These are phyloP conservation scores for Cadophora gregata DNA, from an alignment of 2,329 filamentous ascomycete species.

Conservation along the genomic window DNA sequence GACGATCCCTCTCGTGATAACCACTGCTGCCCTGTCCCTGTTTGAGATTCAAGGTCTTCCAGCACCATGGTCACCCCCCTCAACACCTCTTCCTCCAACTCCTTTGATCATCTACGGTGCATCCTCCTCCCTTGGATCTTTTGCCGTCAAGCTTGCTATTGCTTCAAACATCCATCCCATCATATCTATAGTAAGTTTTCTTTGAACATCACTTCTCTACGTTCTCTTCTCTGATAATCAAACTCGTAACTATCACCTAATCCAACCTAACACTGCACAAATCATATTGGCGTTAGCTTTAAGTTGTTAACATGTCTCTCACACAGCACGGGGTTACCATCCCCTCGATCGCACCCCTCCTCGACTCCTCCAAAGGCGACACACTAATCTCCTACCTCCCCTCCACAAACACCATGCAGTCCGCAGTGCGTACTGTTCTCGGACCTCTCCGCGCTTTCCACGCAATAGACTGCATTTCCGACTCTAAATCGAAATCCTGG, in stretches of 20 bases:
- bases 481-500: constrained; percentile 29
- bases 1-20: constrained; percentile 49
- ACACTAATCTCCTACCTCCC: constrained; percentile 60
- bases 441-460: neutral
- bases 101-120: constrained; percentile 38
- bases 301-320: no score
- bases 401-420: constrained; percentile 49
- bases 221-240: no score
- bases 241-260: no score
- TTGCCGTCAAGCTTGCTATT: constrained; percentile 56
- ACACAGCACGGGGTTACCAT: constrained; percentile 47
- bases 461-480: no score
- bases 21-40: constrained; percentile 49
- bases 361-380: constrained; percentile 57
- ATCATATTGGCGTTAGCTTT: no score
- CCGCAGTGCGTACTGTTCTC: constrained; percentile 25
- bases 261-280: no score
- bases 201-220: no score
- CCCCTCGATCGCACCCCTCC: constrained; percentile 52
- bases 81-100: constrained; percentile 12
- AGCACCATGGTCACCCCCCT: constrained; percentile 41
- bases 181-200: constrained; percentile 60
- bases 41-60: constrained; percentile 46
- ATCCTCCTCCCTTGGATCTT: constrained; percentile 51
- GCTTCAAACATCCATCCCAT: constrained; percentile 60